A percentile compares a stretch with the other conserved stretches of the same genome.
Conservation (phyloP, 305 asterid genomes). For the Fraxinus paxiana region DNA sequence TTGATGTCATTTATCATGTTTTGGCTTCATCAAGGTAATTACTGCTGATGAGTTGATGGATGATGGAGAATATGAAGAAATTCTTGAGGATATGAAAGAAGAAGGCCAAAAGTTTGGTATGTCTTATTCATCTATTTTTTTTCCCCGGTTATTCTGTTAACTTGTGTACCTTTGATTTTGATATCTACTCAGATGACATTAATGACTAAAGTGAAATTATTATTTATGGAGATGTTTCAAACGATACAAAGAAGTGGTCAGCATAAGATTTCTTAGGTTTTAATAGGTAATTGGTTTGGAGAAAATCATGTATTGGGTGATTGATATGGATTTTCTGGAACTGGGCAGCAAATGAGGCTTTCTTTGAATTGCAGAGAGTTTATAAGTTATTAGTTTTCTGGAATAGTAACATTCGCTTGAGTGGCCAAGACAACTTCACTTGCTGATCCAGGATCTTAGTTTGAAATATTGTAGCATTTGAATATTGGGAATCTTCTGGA, state of each 20-base stretch:
- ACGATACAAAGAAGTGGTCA: neutral
- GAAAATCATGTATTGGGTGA: neutral
- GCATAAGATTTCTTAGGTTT: neutral
- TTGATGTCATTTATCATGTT: slow-evolving; percentile 3
- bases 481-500: neutral
- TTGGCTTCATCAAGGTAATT: slow-evolving; percentile 39
- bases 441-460: neutral
- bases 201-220: neutral
- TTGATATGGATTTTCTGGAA: neutral
- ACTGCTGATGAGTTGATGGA: slow-evolving; percentile 48
- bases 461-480: neutral
- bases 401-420: neutral
- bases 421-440: neutral
- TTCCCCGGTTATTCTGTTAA: neutral
- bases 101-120: slow-evolving; percentile 62
- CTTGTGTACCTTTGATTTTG: neutral
- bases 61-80: slow-evolving; percentile 55
- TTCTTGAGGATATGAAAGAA: slow-evolving; percentile 56
- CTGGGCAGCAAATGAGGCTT: neutral
- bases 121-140: neutral
- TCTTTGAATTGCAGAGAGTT: neutral
- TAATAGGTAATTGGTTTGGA: neutral
- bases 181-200: neutral
- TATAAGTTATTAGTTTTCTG: neutral
- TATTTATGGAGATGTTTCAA: neutral